Evolutionary conservation across 176 grass and related monocot genomes (phyloP).

Genomic region (Aegilops speltoides): DNA sequence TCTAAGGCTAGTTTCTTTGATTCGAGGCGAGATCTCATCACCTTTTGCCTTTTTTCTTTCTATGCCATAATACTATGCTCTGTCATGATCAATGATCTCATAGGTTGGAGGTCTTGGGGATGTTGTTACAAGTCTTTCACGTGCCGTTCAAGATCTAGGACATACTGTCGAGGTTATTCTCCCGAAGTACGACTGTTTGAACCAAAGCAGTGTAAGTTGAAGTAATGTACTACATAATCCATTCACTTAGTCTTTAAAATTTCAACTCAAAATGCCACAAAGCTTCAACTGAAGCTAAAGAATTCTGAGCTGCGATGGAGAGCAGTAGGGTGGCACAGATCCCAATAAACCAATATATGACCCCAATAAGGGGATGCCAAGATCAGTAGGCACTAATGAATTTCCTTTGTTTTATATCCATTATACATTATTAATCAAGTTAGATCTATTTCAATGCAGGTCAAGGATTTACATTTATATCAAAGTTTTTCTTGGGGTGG

Average conservation of each 20-base stretch:
- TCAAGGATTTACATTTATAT: conserved; percentile 58
- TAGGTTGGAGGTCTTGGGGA: conserved; percentile 96
- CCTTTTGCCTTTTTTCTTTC: neutral
- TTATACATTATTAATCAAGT: neutral
- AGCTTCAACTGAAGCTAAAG: neutral
- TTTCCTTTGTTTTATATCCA: conserved; percentile 4
- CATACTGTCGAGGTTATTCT: conserved; percentile 88
- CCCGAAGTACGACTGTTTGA: conserved; percentile 79
- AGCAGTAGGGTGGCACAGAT: neutral
- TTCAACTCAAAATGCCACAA: neutral
- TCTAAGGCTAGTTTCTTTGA: conserved; percentile 16
- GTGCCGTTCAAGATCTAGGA: conserved; percentile 93
- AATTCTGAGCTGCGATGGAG: neutral
- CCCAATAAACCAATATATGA: neutral
- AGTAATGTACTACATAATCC: neutral
- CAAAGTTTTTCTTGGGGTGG: conserved; percentile 58
- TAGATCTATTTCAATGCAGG: conserved; percentile 49
- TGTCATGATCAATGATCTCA: conserved; percentile 6
- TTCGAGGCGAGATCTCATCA: neutral
- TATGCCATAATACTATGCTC: neutral
- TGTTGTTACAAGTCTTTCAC: conserved; percentile 96
- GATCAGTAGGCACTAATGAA: neutral
- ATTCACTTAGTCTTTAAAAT: neutral
- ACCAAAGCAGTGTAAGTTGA: conserved; percentile 82
- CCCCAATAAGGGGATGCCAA: neutral